Evolutionary conservation across 2,329 filamentous ascomycete species (phyloP).

Genomic region (Fusarium liriodendri): DNA sequence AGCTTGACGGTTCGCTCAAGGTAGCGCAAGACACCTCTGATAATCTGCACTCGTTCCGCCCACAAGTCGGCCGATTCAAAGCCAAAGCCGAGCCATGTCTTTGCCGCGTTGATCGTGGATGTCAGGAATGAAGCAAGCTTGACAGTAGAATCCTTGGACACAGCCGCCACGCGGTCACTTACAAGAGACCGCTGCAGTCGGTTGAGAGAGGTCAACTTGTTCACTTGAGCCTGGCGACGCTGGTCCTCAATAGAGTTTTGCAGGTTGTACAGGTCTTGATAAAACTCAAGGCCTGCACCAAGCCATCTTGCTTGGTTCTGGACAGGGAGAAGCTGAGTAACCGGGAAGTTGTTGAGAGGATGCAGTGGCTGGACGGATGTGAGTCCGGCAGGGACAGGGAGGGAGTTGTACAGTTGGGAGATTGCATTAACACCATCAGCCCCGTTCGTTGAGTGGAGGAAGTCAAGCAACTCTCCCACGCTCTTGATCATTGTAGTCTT

Average conservation of each 20-base stretch:
- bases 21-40: constrained; percentile 60
- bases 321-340: constrained; percentile 59
- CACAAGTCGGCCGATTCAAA: constrained; percentile 43
- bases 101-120: constrained; percentile 55
- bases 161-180: constrained; percentile 63
- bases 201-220: constrained; percentile 66
- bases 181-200: constrained; percentile 71
- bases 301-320: constrained; percentile 59
- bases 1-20: constrained; percentile 66
- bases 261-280: constrained; percentile 56
- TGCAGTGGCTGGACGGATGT: constrained; percentile 62
- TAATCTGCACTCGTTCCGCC: constrained; percentile 48
- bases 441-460: constrained; percentile 49
- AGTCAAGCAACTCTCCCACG: constrained; percentile 43
- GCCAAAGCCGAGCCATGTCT: constrained; percentile 55
- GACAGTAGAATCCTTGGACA: constrained; percentile 71
- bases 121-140: constrained; percentile 63
- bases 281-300: constrained; percentile 63
- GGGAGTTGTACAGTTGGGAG: constrained; percentile 48
- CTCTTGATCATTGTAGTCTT: constrained; percentile 15
- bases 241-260: constrained; percentile 56
- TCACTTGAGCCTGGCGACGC: constrained; percentile 54
- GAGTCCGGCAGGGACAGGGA: constrained; percentile 41
- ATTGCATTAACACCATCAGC: constrained; percentile 48
- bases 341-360: constrained; percentile 66